A percentile compares a stretch with the other conserved stretches of the same genome.
These are phyloP conservation scores for Fusarium hainanense DNA, from an alignment of 2,329 filamentous ascomycete genomes.

Conservation along the genomic window DNA sequence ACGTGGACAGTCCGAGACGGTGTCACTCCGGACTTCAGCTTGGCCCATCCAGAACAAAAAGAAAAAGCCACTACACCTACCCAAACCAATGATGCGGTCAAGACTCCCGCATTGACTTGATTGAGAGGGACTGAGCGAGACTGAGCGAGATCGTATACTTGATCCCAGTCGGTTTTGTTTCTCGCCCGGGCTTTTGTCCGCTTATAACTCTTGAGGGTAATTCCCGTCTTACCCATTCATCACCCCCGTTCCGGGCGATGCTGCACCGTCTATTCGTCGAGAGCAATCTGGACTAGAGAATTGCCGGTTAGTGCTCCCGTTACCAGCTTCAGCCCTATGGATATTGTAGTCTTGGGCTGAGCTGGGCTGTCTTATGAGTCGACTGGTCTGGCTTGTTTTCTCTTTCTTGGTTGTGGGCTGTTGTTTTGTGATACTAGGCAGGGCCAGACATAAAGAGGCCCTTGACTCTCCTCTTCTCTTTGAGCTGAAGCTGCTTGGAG, in stretches of 20 bases:
- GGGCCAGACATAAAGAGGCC: constrained; percentile 27
- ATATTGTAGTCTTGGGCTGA: not conserved
- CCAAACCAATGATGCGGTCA: not conserved
- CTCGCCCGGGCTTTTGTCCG: not conserved
- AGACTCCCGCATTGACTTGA: not conserved
- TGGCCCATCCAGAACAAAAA: not conserved
- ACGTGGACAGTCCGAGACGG: not conserved
- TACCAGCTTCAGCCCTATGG: constrained; percentile 24
- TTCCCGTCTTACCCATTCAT: constrained; percentile 5
- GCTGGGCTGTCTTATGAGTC: not conserved
- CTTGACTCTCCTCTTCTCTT: not conserved
- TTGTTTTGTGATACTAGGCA: constrained; percentile 11
- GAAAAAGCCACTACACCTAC: not conserved
- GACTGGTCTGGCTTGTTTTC: not conserved
- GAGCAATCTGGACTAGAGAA: not conserved
- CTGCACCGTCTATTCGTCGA: constrained; percentile 6
- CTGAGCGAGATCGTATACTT: constrained; percentile 1
- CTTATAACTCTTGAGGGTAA: not conserved
- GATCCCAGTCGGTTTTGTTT: not conserved
- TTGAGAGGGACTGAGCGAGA: not conserved
- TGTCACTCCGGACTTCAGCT: constrained; percentile 1
- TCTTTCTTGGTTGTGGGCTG: not conserved
- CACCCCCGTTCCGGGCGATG: constrained; percentile 1
- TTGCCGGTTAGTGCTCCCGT: not conserved
- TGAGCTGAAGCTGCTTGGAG: not conserved